These are phyloP conservation scores for Phycomyces blakesleeanus DNA, from an alignment of 192 early-diverging fungal genomes.

Conservation along the genomic window DNA sequence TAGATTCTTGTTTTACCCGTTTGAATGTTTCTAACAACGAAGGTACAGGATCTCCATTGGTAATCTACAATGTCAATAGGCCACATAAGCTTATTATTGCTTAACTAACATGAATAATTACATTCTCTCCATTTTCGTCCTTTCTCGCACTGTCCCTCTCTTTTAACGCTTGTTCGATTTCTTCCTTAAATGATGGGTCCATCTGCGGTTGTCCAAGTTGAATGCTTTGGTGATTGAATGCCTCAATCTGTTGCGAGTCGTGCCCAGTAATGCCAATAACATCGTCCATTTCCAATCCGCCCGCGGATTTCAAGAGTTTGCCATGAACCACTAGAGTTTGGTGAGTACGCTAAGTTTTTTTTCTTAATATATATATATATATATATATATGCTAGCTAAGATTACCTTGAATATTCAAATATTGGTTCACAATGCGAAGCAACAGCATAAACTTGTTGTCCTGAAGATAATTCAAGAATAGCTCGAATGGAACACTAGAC, in stretches of 20 bases:
- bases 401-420: conserved; percentile 73
- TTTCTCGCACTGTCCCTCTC: conserved; percentile 50
- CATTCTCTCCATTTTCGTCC: conserved; percentile 3
- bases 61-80: too few species aligned
- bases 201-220: conserved; percentile 68
- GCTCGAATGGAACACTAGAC: conserved; percentile 82
- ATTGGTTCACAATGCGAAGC: conserved; percentile 88
- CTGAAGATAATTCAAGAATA: conserved; percentile 88
- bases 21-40: conserved; percentile 54
- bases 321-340: conserved; percentile 28
- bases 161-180: conserved; percentile 78
- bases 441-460: conserved; percentile 88
- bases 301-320: conserved; percentile 32
- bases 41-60: conserved; percentile 25
- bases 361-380: not conserved
- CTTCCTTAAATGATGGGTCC: conserved; percentile 69
- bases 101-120: not conserved
- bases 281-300: conserved; percentile 54
- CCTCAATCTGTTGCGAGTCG: conserved; percentile 64
- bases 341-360: not conserved
- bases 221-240: conserved; percentile 79
- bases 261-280: conserved; percentile 70
- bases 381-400: not conserved
- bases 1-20: conserved; percentile 60
- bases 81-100: too few species aligned